Evolutionary conservation across 2,329 filamentous ascomycete genomes (phyloP), one percentile per base, ranked within the genome.

Genomic region (Calonectria naviculata): DNA sequence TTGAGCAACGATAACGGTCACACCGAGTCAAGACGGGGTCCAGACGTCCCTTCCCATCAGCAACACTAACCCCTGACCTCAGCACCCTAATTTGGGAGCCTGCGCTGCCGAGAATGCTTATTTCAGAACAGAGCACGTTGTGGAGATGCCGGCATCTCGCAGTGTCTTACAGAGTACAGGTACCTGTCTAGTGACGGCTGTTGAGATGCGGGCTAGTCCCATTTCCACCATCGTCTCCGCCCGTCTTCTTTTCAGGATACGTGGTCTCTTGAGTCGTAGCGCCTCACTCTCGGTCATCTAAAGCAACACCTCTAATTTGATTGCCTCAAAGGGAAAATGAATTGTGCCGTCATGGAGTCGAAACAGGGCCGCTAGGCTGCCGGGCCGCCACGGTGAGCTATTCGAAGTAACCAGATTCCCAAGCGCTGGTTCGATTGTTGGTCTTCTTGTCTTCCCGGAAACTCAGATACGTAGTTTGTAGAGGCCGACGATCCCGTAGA

Each of bases 211-310:
- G 41, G 67, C 62, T 65, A 70, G 52, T 44, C 34, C 36, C 41
- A 34, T 61, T 54, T 28, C 28, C 49, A 52, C 61, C 28, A 24
- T 34, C 10, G 61, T 70, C 67, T 65, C 67, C 42, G 67, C 67
- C 61, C 49, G 56, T 49, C 67, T 44, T 29, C 36, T 52, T 58
- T 52, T 69, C 52, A 65, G 67, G 52, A 65, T 61, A 70, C 67
- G 67, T 70, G 67, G 67, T 70, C 67, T 70, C 52, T 70, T 69
- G 36, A 42, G 34, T 34, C 52, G 60, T 34, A 31, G 47, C 38
- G 10, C 29, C 46, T 12, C 49, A n/a, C 38, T 21, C 52, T 42
- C 21, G 38, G 41, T 44, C 60, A 54, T 56, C 62, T 70, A 44
- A 38, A 46, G 29, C 26, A 42, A 21, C 6, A 21, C 34, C 9